Percentiles rank a stretch among this genome's conserved stretches.
Evolutionary conservation across 805 yeast genomes (phyloP).

Genomic region (Yarrowia sp.): DNA sequence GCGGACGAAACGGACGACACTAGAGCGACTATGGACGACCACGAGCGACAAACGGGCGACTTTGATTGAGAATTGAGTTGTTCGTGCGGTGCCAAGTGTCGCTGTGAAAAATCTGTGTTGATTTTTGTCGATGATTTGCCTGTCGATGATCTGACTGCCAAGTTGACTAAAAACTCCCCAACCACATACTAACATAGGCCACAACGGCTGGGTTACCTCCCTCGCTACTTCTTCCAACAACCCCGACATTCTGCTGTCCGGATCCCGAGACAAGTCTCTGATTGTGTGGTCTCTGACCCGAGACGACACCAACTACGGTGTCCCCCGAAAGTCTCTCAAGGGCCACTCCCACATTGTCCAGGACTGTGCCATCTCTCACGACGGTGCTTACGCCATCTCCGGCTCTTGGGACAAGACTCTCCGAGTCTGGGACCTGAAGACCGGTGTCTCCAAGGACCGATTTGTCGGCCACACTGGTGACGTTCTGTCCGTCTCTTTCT

Average conservation of each 20-base stretch:
- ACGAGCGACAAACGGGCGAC: no score
- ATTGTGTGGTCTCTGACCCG: slow-evolving; percentile 98
- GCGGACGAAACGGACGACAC: no score
- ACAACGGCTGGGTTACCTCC: slow-evolving; percentile 97
- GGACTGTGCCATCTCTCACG: slow-evolving; percentile 97
- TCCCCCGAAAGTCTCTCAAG: slow-evolving; percentile 93
- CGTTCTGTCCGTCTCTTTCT: slow-evolving; percentile 95
- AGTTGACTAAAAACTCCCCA: no score
- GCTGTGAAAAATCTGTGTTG: no score
- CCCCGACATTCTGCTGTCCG: slow-evolving; percentile 98
- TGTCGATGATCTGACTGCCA: no score
- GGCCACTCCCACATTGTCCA: slow-evolving; percentile 99
- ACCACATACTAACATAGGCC: slow-evolving; percentile 53
- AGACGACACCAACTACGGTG: slow-evolving; percentile 97
- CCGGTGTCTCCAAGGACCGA: slow-evolving; percentile 93
- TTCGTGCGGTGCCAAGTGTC: no score
- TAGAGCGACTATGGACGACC: no score
- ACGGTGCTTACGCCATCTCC: slow-evolving; percentile 96
- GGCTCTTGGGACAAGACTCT: slow-evolving; percentile 99
- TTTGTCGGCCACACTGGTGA: slow-evolving; percentile 98
- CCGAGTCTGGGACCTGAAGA: slow-evolving; percentile 96
- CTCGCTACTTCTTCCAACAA: slow-evolving; percentile 97
- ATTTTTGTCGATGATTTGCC: no score
- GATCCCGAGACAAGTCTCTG: slow-evolving; percentile 98
- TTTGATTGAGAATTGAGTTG: no score